Percentiles rank a stretch among this genome's conserved stretches.
These are phyloP conservation scores for Aquilaria sinensis DNA, from an alignment of 345 rosid species.

Conservation along the genomic window DNA sequence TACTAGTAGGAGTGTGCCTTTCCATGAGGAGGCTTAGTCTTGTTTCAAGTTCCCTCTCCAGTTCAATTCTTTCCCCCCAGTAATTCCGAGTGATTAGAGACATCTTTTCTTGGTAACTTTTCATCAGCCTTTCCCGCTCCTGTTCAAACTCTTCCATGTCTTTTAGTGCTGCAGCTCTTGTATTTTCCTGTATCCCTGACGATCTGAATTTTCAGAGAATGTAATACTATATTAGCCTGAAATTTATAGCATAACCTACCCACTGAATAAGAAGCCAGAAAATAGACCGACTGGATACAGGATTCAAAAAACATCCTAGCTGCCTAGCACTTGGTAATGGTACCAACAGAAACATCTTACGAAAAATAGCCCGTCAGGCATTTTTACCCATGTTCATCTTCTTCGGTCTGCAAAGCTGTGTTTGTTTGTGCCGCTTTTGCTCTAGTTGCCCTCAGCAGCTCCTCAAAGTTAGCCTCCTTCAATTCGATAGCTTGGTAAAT, in stretches of 20 bases:
- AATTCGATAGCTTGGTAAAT: constrained; percentile 18
- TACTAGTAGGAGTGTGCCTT: constrained; percentile 12
- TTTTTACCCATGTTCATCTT: constrained; percentile 23
- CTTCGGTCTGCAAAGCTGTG: constrained; percentile 10
- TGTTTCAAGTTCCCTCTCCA: constrained; percentile 23
- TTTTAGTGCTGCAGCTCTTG: constrained; percentile 14
- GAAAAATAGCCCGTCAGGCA: not conserved
- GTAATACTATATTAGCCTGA: not conserved
- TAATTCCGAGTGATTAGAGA: constrained; percentile 23
- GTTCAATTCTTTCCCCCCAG: constrained; percentile 23
- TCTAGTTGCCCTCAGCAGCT: constrained; percentile 23
- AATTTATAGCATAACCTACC: not conserved
- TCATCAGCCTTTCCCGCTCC: constrained; percentile 29
- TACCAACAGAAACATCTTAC: not conserved
- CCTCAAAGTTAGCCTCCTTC: constrained; percentile 36
- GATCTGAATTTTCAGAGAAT: constrained; percentile 4
- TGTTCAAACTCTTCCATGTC: constrained; percentile 24
- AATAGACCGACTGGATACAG: not conserved
- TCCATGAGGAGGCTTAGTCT: constrained; percentile 22
- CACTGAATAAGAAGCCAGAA: not conserved
- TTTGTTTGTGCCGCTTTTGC: constrained; percentile 18
- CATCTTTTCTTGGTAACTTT: constrained; percentile 18
- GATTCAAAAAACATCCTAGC: not conserved
- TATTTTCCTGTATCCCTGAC: constrained; percentile 16
- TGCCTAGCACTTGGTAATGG: no score